These are phyloP conservation scores for Calonectria hawksworthii DNA, from an alignment of 2,329 filamentous ascomycete species.

Conservation along the genomic window DNA sequence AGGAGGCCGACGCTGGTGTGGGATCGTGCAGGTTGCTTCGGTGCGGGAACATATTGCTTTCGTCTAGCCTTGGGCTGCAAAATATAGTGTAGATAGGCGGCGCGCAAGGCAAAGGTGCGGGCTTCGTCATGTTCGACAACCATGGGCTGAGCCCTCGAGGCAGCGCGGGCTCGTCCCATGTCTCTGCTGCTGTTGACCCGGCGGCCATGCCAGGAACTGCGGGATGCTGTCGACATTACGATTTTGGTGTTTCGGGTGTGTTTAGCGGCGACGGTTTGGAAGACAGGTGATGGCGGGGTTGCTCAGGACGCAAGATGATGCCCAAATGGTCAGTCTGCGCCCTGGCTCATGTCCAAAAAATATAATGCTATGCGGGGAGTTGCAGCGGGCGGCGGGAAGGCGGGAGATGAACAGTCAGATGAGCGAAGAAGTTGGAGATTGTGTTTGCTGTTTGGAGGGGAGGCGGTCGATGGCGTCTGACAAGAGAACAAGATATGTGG, in stretches of 20 bases:
- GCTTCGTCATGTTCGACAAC: slow-evolving; percentile 81
- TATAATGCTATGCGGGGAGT: slow-evolving; percentile 22
- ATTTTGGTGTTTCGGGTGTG: slow-evolving; percentile 28
- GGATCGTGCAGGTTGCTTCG: slow-evolving; percentile 71
- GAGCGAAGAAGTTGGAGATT: not conserved
- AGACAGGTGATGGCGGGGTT: slow-evolving; percentile 29
- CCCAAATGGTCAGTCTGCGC: slow-evolving; percentile 44
- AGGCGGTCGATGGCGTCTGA: slow-evolving; percentile 20
- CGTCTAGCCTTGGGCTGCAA: slow-evolving; percentile 91
- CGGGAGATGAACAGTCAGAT: slow-evolving; percentile 18
- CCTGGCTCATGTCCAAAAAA: slow-evolving; percentile 48
- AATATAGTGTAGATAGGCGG: slow-evolving; percentile 92
- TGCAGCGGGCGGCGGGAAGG: slow-evolving; percentile 24
- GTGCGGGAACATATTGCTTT: slow-evolving; percentile 83
- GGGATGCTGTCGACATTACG: slow-evolving; percentile 67
- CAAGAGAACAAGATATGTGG: slow-evolving; percentile 25
- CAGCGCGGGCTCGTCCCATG: slow-evolving; percentile 57
- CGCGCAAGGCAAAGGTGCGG: slow-evolving; percentile 90
- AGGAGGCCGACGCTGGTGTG: slow-evolving; percentile 87
- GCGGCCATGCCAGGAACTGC: slow-evolving; percentile 61
- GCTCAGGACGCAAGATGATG: slow-evolving; percentile 49
- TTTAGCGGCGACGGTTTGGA: slow-evolving; percentile 6
- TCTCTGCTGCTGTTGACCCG: slow-evolving; percentile 61
- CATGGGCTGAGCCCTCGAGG: slow-evolving; percentile 62
- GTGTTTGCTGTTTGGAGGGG: slow-evolving; percentile 3